Evolutionary conservation across 805 yeast species (phyloP), one percentile per base, ranked within the genome.

Genomic region (Wickerhamomyces canadensis): DNA sequence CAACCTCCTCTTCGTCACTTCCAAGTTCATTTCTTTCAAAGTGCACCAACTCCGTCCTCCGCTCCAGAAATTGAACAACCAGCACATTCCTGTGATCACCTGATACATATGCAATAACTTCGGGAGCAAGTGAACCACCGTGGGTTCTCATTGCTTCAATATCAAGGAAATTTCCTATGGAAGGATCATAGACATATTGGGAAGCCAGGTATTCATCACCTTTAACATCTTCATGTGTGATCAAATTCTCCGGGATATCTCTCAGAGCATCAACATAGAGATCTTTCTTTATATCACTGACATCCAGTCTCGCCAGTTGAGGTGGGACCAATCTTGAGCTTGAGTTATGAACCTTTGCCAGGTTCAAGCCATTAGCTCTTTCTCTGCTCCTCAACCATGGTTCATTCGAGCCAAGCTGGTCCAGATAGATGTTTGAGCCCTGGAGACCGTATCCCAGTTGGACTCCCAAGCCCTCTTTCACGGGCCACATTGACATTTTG

Each of bases 401-500:
- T 15, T 45, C 35, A 7, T 44, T 41, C 0, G 44, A 34, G 23
- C 46, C 48, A 10, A 37, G 32, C 27, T 44, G 43, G 5, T 48
- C 41, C 0, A 42, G 37, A 26, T 44, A 43, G 0, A 56, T 33
- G n/a, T 45, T 51, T 2, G 60, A 43, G 0, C 76, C 75, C 10
- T 54, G 54, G 0, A 62, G 52, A 1, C 77, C 77, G 41, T 62
- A 65, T 2, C 65, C 45, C 27, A 71, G 53, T 51, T 67, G 72
- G 3, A 56, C 57, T 2, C 76, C 75, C 14, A 63, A 51, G 7
- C 67, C 69, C 21, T 53, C 44, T 37, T 60, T 68, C 14, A 61
- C 60, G 35, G 74, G 72, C 70, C 70, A 67, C 53, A 51, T 50
- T 21, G n/a, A n/a, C n/a, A n/a, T n/a, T n/a, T n/a, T n/a, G n/a